Base-by-base conservation (phyloP, 805 yeast species). In the Suhomyces pyralidae region DNA sequence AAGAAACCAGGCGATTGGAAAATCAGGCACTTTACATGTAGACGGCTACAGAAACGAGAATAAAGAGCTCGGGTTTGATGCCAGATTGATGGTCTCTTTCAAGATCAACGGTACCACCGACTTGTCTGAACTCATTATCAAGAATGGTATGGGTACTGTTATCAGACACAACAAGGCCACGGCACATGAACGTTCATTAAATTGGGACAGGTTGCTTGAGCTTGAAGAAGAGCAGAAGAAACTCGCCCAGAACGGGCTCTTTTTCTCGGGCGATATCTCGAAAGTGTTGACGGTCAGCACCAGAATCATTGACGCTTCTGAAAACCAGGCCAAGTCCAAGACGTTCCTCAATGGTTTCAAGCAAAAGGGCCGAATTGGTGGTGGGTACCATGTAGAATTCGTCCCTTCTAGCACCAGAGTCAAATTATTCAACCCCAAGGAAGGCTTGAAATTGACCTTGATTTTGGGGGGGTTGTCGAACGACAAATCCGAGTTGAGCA, bases 291-390 rank as follows among this genome's bases (percentile, higher is more conserved):
- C 83, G 14, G 81, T 81, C 14, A 70, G 81, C 19, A 83, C 83
- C 38, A 78, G 90, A 59, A 68, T 83, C 30, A 87, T 88, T 32
- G 93, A 90, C 65, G 96, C 96, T 5, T 85, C 93, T 19, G 96
- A 88, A 65, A 81, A 80, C 59, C 76, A 79, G 6, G 73, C 84
- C 42, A 82, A 89, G 61, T 90, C 97, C 32, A 84, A 84, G 56
- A 83, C 92, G 5, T 88, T 84, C 62, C 75, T 88, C 61, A 80
- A 86, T 54, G 82, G 90, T 2, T 81, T 90, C 59, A 82, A 80
- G 63, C 82, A 85, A 58, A 85, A 86, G 71, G 78, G 82, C 24
- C 77, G 81, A 53, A 78, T 88, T 49, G 71, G 84, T 9, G 94
- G 86, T 43, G 68, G 65, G 4, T 78, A 82, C 55, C 65, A 73